A percentile compares a stretch with the other conserved stretches of the same genome.
phyloP scores from a whole-genome alignment of 2,329 filamentous ascomycete species.

The Fusarium tricinctum region DNA sequence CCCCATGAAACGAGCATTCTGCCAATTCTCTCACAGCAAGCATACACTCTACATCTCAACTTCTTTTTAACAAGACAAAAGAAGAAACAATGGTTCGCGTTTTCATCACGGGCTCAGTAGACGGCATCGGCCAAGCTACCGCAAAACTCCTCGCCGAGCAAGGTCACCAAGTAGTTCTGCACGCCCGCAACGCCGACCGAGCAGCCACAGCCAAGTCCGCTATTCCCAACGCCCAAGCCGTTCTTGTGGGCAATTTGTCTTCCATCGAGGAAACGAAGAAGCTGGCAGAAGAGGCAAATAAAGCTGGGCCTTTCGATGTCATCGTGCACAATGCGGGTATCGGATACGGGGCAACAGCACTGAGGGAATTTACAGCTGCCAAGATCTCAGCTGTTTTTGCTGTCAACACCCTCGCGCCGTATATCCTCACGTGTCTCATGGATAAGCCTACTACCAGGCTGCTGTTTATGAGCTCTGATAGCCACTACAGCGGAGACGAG shows the following conservation, averaged over 20 bases:
- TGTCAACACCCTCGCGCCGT: slow-evolving; percentile 40
- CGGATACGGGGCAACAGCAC: slow-evolving; percentile 34
- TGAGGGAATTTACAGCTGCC: slow-evolving; percentile 20
- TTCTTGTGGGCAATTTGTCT: slow-evolving; percentile 32
- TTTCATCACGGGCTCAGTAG: slow-evolving; percentile 43
- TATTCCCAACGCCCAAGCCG: slow-evolving; percentile 29
- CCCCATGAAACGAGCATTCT: too few species aligned
- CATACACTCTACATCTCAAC: fast-evolving
- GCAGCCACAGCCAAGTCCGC: slow-evolving; percentile 31
- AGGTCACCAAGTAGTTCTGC: slow-evolving; percentile 38
- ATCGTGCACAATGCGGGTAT: slow-evolving; percentile 43
- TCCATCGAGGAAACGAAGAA: slow-evolving; percentile 39
- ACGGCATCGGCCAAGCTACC: slow-evolving; percentile 40
- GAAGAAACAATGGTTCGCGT: slow-evolving; percentile 44
- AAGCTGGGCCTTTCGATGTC: slow-evolving; percentile 33
- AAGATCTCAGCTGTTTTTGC: slow-evolving; percentile 40
- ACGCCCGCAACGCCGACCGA: slow-evolving; percentile 40
- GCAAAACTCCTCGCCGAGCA: slow-evolving; percentile 39
- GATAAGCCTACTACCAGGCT: slow-evolving; percentile 25
- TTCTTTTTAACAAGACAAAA: not conserved
- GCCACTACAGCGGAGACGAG: slow-evolving; percentile 38
- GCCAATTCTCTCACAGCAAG: not conserved
- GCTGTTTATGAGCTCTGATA: slow-evolving; percentile 41
- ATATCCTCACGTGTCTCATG: slow-evolving; percentile 39
- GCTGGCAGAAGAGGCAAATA: slow-evolving; percentile 36